Base-by-base conservation (phyloP, 23 red algal genomes). In the Chondrus crispus region DNA sequence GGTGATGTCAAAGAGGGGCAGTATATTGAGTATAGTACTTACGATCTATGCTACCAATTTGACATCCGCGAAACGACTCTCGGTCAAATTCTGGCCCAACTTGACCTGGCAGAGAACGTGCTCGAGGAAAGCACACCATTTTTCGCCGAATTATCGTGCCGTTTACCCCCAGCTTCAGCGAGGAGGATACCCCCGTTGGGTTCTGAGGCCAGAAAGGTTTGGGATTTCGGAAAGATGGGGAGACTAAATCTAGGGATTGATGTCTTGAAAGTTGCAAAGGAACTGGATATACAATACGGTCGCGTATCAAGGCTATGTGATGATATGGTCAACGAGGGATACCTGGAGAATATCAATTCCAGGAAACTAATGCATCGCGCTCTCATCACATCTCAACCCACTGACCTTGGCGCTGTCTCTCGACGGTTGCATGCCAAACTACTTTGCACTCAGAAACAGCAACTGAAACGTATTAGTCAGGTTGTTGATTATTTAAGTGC, bases 111-210 rank as follows among this genome's bases (percentile, higher is more conserved):
- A 32, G 87, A 88, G 44, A 68, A 74, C 10, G 58, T 64, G 22
- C 47, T 94, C 35, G 74, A 86, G 44, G 91, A 94, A 78, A 86
- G 68, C 38, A 94, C 91, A 12, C 91, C 91, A 22, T 87, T 88
- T 39, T 94, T 71, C 40, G 57, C 69, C 8, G 53, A 84, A 18
- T 44, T 94, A 10, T 71, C 52, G 44, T 74, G 66, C 70, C 32
- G 66, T 19, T 72, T 88, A 51, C 46, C 62, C 19, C 88, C 88
- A 43, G 1, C 4, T 2, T 40, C 12, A 62, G 55, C 35, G 12
- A 84, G 68, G 90, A 46, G 39, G 24, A 78, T 74, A 74, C 80
- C 90, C 16, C 46, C 78, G 19, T 26, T 51, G 20, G 46, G 42
- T 40, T 71, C 57, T 37, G 42, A 22, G 22, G 89, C 89, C 12